These are phyloP conservation scores for Aphanomyces euteiches DNA, from an alignment of 352 stramenopile genomes.

Conservation along the genomic window DNA sequence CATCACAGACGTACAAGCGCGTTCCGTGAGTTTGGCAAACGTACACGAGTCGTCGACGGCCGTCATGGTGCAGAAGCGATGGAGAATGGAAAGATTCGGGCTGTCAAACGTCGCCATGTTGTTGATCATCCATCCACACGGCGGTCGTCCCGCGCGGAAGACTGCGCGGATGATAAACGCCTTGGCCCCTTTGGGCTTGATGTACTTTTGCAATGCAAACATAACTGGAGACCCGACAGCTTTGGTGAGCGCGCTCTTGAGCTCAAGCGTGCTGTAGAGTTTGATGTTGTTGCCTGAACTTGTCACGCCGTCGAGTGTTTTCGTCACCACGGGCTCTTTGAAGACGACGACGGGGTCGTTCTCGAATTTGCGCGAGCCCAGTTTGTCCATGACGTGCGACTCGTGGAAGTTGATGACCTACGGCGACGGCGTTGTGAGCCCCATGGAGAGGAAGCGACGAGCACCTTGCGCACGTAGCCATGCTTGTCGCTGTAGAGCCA, in stretches of 20 bases:
- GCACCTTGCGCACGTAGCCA: conserved; percentile 45
- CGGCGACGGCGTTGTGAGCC: conserved; percentile 13
- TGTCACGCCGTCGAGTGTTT: conserved; percentile 30
- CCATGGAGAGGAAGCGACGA: no score
- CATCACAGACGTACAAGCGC: conserved; percentile 55
- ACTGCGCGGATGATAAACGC: conserved; percentile 66
- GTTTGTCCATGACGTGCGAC: conserved; percentile 67
- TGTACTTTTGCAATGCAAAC: conserved; percentile 68
- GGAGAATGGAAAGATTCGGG: conserved; percentile 28
- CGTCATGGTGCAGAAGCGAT: conserved; percentile 16
- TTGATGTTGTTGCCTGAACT: conserved; percentile 63
- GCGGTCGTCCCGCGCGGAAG: conserved; percentile 55
- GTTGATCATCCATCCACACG: conserved; percentile 77
- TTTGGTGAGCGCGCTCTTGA: conserved; percentile 66
- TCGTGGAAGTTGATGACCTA: conserved; percentile 61
- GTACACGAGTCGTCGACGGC: conserved; percentile 55
- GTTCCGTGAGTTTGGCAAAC: conserved; percentile 78
- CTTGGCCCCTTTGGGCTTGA: conserved; percentile 68
- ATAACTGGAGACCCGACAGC: conserved; percentile 55
- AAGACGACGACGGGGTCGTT: conserved; percentile 59
- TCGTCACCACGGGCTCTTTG: conserved; percentile 51
- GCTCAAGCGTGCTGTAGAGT: conserved; percentile 54
- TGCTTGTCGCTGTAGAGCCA: conserved; percentile 72
- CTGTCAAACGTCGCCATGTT: conserved; percentile 55
- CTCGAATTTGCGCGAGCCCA: conserved; percentile 42